These are phyloP conservation scores for Dictyostelium discoideum DNA, from an alignment of 78 protist species.

Conservation along the genomic window dicty_2.7 NC_007088.5:3327001-3327500, in stretches of 20 bases:
- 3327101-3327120: slow-evolving; percentile 61
- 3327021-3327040: not conserved
- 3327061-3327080: slow-evolving; percentile 16
- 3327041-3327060: not conserved
- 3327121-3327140: slow-evolving; percentile 59
- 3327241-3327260: slow-evolving; percentile 5
- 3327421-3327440: slow-evolving; percentile 25
- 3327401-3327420: slow-evolving; percentile 50
- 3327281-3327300: slow-evolving; percentile 13
- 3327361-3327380: not conserved
- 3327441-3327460: slow-evolving; percentile 38
- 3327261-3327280: not conserved
- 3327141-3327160: slow-evolving; percentile 13
- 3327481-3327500: slow-evolving; percentile 31
- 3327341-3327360: not conserved
- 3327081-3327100: slow-evolving; percentile 51
- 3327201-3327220: slow-evolving; percentile 48
- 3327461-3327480: slow-evolving; percentile 43
- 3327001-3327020: not conserved
- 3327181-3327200: slow-evolving; percentile 51
- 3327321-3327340: not conserved
- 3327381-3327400: not conserved
- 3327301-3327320: not conserved
- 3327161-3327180: not conserved
- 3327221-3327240: slow-evolving; percentile 43